These are phyloP conservation scores for Suzukiozyma palmioleophila DNA, from an alignment of 1,139 yeast genomes.

Conservation along the genomic window DNA sequence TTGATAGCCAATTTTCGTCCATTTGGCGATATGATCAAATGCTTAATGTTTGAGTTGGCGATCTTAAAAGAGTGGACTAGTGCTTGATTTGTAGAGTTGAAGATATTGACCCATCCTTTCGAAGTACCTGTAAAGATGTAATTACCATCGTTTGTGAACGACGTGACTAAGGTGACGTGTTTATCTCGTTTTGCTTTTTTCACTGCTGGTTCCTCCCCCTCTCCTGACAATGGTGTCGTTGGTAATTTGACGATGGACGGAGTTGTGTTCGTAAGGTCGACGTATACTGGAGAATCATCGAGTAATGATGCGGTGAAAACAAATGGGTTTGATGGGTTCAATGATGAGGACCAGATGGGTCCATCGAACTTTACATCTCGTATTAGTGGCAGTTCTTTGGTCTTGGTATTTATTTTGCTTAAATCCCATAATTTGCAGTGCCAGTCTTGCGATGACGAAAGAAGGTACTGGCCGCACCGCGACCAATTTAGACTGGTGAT, in stretches of 20 bases:
- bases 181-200: constrained; percentile 15
- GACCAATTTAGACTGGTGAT: constrained; percentile 83
- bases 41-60: constrained; percentile 69
- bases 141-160: constrained; percentile 40
- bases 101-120: constrained; percentile 69
- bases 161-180: constrained; percentile 28
- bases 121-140: constrained; percentile 72
- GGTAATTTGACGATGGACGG: constrained; percentile 14
- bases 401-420: constrained; percentile 21
- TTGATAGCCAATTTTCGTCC: constrained; percentile 73
- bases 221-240: constrained; percentile 23
- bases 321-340: constrained; percentile 49
- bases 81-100: constrained; percentile 22
- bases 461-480: constrained; percentile 60
- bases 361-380: constrained; percentile 55
- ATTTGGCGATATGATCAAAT: constrained; percentile 58
- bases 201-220: constrained; percentile 16
- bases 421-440: constrained; percentile 79
- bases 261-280: constrained; percentile 39
- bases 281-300: constrained; percentile 54
- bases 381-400: constrained; percentile 25
- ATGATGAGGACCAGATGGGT: constrained; percentile 66
- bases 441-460: constrained; percentile 87
- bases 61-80: constrained; percentile 51
- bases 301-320: constrained; percentile 45